phyloP scores from a whole-genome alignment of 257 asterid species.

The Lycium ferocissimum region DNA sequence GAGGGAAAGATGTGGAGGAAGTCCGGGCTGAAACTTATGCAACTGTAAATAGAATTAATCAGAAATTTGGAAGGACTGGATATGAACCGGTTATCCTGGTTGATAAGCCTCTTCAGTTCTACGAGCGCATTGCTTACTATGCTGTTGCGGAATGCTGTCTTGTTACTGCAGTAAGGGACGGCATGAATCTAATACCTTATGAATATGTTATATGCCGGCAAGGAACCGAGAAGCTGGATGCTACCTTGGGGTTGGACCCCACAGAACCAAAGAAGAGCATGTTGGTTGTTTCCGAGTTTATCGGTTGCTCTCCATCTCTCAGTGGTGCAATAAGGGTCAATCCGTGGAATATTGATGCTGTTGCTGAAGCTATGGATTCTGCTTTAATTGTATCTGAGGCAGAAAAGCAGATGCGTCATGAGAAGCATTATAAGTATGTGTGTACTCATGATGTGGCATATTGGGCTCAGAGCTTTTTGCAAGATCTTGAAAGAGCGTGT shows the following conservation, averaged over 20 bases:
- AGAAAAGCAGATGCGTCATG: slow-evolving; percentile 86
- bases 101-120: slow-evolving; percentile 69
- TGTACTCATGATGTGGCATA: slow-evolving; percentile 86
- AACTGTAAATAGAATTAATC: slow-evolving; percentile 68
- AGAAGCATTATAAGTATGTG: slow-evolving; percentile 81
- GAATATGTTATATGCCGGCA: slow-evolving; percentile 80
- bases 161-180: slow-evolving; percentile 87
- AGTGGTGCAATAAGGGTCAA: slow-evolving; percentile 89
- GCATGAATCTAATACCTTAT: slow-evolving; percentile 88
- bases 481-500: slow-evolving; percentile 86
- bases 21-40: slow-evolving; percentile 70
- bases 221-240: slow-evolving; percentile 67
- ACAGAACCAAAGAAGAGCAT: slow-evolving; percentile 69
- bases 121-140: slow-evolving; percentile 75
- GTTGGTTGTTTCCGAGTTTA: slow-evolving; percentile 80
- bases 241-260: slow-evolving; percentile 57
- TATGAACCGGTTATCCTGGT: slow-evolving; percentile 77
- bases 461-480: slow-evolving; percentile 88
- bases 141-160: slow-evolving; percentile 82
- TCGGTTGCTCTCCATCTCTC: slow-evolving; percentile 85
- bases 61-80: slow-evolving; percentile 60
- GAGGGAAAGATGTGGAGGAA: slow-evolving; percentile 85
- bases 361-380: slow-evolving; percentile 83
- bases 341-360: slow-evolving; percentile 85
- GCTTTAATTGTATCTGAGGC: slow-evolving; percentile 68